Evolutionary conservation across 75 land plant species (phyloP), one percentile per base, ranked within the genome.

Genomic region (Selaginella moellendorffii): DNA sequence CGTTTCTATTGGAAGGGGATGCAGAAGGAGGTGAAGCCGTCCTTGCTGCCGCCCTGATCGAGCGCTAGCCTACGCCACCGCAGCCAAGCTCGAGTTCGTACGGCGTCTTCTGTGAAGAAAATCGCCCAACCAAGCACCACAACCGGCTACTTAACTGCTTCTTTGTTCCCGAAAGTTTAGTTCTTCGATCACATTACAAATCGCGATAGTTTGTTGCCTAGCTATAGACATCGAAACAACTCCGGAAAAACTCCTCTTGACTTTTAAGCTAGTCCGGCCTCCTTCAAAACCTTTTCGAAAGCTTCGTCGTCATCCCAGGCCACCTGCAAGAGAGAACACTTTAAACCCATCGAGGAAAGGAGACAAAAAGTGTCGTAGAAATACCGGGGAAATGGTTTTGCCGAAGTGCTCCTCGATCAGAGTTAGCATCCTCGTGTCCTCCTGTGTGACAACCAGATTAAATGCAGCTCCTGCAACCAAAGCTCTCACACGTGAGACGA

Each of bases 381-480:
- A 71, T 78, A 90, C 96, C 88, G 79, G 80, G n/a, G 76, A 62
- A 26, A 82, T 73, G 26, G 69, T 1, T 61, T 62, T 62, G 52
- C 71, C 42, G 18, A 87, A 90, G 62, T 90, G 66, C 1, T 64
- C 54, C 68, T 82, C 81, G 63, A 90, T 90, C 63, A 76, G 74
- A 24, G 27, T 54, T 79, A 90, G 68, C 22, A 72, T 24, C 12
- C 22, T 51, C 17, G 70, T 42, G 53, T 89, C 96, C 53, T 63
- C 26, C 14, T 76, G 81, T 24, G 46, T 65, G 28, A 73, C 79
- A 22, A 83, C 36, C 68, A 90, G 65, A 54, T 87, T 87, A 54
- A 90, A 90, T 2, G 83, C 87, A 28, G 85, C 92, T 22, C 96
- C 92, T 90, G 80, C 23, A 64, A 54, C 65, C 51, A 56, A 29